These are phyloP conservation scores for Neofusicoccum sp. DNA, from an alignment of 2,329 filamentous ascomycete species.

Conservation along the genomic window DNA sequence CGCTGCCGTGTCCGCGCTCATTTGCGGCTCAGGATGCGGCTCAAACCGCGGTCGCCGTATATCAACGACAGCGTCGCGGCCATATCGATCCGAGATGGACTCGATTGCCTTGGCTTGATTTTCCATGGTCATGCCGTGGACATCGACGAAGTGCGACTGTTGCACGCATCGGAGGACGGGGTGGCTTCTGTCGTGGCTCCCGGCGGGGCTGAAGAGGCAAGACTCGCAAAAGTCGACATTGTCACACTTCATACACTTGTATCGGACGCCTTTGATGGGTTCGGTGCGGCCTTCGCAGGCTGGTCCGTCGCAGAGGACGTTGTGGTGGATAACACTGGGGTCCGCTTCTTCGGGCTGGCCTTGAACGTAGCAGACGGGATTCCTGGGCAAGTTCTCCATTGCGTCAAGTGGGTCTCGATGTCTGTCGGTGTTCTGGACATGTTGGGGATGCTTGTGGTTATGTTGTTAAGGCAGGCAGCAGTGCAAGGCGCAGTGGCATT, in stretches of 20 bases:
- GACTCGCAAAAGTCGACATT: not conserved
- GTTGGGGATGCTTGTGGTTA: too few species aligned
- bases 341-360: slow-evolving; percentile 19
- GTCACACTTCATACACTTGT: not conserved
- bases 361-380: too few species aligned
- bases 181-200: not conserved
- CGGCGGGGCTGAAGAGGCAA: not conserved
- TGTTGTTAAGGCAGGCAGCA: too few species aligned
- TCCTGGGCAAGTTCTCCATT: too few species aligned
- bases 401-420: too few species aligned
- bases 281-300: not conserved
- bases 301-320: not conserved
- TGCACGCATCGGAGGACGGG: not conserved
- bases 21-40: not conserved
- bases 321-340: not conserved
- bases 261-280: not conserved
- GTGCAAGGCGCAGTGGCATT: too few species aligned
- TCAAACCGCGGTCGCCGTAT: not conserved
- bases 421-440: too few species aligned
- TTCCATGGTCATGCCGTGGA: too few species aligned
- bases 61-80: not conserved
- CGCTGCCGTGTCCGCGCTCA: not conserved
- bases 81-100: too few species aligned
- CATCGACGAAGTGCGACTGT: not conserved
- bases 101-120: too few species aligned